Percentiles rank a stretch among this genome's conserved stretches.
phyloP scores from a whole-genome alignment of 176 grass and related monocot genomes.

The Musa itinerans region DNA sequence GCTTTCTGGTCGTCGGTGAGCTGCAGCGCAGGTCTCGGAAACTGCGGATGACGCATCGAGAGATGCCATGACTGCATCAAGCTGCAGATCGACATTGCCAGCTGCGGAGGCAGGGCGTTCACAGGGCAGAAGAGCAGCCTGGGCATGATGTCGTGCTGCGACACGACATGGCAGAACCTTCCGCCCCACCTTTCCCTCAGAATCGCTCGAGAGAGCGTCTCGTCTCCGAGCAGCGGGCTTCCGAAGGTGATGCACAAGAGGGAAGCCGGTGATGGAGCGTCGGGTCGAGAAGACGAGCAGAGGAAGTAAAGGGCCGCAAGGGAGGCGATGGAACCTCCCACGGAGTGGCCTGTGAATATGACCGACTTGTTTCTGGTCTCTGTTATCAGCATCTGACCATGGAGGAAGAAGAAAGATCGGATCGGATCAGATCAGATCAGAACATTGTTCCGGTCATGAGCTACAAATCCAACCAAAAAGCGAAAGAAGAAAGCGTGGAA shows the following conservation, averaged over 20 bases:
- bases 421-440: background rate
- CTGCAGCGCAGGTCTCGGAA: background rate
- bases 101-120: constrained; percentile 14
- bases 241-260: constrained; percentile 80
- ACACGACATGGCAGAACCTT: constrained; percentile 70
- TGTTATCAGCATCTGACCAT: constrained; percentile 47
- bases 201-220: constrained; percentile 51
- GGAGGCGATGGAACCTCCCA: constrained; percentile 61
- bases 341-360: constrained; percentile 76
- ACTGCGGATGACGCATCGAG: background rate
- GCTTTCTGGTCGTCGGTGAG: constrained; percentile 32
- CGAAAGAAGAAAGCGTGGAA: no score
- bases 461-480: no score
- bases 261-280: constrained; percentile 21
- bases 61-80: constrained; percentile 50
- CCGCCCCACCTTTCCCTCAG: constrained; percentile 61
- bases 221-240: constrained; percentile 64
- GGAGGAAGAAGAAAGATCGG: no score
- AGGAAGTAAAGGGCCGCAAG: constrained; percentile 63
- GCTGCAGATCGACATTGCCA: constrained; percentile 3
- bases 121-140: constrained; percentile 79
- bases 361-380: constrained; percentile 66
- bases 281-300: constrained; percentile 38
- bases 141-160: constrained; percentile 66
- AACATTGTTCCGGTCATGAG: no score